Percentiles rank a stretch among this genome's conserved stretches.
Evolutionary conservation across 768 basidiomycete species (phyloP).

Genomic region (Mycena filopes): DNA sequence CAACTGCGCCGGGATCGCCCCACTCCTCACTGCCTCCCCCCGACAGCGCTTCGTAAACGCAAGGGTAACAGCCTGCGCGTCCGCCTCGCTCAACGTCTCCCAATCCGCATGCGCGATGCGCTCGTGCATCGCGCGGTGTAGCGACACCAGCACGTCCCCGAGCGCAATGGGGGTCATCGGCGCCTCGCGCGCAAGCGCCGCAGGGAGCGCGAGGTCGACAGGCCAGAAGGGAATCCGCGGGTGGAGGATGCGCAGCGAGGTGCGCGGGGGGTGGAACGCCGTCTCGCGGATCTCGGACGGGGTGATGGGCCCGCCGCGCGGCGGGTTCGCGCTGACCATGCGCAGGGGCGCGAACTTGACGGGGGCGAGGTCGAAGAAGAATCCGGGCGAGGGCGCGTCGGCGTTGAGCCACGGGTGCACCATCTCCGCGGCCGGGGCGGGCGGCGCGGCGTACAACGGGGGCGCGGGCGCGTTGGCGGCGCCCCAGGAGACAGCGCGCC

Average conservation of each 20-base stretch:
- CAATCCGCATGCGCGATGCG: conserved; percentile 30
- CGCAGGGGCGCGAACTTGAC: conserved; percentile 30
- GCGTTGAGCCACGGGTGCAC: conserved; percentile 40
- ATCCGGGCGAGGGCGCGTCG: conserved; percentile 41
- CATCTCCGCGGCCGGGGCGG: neutral
- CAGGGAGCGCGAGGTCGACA: conserved; percentile 42
- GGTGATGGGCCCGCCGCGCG: neutral
- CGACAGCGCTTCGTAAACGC: conserved; percentile 40
- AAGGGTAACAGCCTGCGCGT: conserved; percentile 45
- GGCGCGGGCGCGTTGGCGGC: conserved; percentile 4
- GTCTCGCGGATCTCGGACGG: conserved; percentile 26
- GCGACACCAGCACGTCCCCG: conserved; percentile 22
- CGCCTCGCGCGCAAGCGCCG: neutral
- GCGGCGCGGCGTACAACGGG: neutral
- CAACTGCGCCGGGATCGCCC: conserved; percentile 45
- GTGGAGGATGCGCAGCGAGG: conserved; percentile 53
- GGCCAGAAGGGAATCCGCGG: conserved; percentile 54
- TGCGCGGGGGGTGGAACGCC: conserved; percentile 51
- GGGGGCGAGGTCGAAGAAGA: conserved; percentile 53
- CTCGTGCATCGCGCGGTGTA: conserved; percentile 26
- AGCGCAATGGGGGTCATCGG: conserved; percentile 14
- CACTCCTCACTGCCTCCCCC: conserved; percentile 49
- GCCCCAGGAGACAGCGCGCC: conserved; percentile 6
- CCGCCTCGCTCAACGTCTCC: conserved; percentile 6
- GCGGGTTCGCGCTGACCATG: neutral